Base-by-base conservation (phyloP, 139 green algal species). In the Dunaliella sp. region DNA sequence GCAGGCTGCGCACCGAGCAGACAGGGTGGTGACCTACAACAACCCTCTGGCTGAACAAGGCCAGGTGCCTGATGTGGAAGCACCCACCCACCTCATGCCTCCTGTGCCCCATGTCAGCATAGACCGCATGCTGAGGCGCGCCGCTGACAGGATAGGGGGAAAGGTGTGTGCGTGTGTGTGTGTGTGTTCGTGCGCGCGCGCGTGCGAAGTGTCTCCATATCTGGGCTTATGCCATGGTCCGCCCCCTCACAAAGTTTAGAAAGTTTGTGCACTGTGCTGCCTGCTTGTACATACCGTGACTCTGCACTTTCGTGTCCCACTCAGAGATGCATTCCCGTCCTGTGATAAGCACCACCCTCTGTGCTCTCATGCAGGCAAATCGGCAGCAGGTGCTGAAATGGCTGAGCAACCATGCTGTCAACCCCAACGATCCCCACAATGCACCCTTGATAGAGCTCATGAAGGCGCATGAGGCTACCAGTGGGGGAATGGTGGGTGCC, bases 371-470 rank as follows among this genome's bases (percentile, higher is more conserved):
- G 28, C 86, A 92, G 89, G 87, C 84, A 31, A 90, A 87, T 85
- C 88, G 85, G 74, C 81, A 84, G 1, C 84, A 87, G 37, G 77
- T 91, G 35, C 80, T 88, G 35, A 87, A 90, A 25, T 94, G 89
- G 89, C 82, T 95, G 80, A 74, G 34, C 21, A 37, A 89, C 25
- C 58, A 91, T 36, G 80, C 82, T 24, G 78, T 95, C 26, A 90
- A 95, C 87, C 92, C 92, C 80, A 93, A 93, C 36, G 92, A 95
- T 85, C 92, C 92, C 22, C 87, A 88, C 57, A 95, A 95, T 79
- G 92, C 90, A 21, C 48, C 88, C 1, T 86, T 94, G 36, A 80
- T 94, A 65, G 92, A 94, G 92, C 90, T 94, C 48, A 84, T 94
- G 36, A 87, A 86, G 33, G 90, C 90, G 26, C 86, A 90, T 0